phyloP scores from a whole-genome alignment of 129 eudicot species.

The Escallonia herrerae region DNA sequence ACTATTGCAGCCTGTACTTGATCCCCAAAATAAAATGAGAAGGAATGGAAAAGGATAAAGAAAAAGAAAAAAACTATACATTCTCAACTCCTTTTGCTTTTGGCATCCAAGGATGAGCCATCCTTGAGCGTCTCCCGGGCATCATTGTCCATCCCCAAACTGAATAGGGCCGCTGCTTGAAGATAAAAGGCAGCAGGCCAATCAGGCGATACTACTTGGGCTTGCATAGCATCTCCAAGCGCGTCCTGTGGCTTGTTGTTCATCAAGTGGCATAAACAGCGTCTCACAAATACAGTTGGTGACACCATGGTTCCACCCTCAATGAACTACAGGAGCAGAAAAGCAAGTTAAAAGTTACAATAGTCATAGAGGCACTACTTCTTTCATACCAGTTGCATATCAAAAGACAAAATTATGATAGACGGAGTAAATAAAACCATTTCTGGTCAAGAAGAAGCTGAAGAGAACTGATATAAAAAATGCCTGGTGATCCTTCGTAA shows the following conservation, averaged over 20 bases:
- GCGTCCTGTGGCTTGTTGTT: conserved; percentile 72
- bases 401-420: too few species aligned
- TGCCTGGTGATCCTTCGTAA: too few species aligned
- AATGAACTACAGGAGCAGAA: conserved; percentile 39
- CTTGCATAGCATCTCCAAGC: conserved; percentile 81
- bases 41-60: background rate
- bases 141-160: conserved; percentile 68
- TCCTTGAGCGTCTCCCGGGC: conserved; percentile 54
- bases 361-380: too few species aligned
- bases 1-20: background rate
- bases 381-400: too few species aligned
- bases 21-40: background rate
- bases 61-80: conserved; percentile 21
- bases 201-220: conserved; percentile 57
- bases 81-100: conserved; percentile 28
- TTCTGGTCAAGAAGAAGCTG: too few species aligned
- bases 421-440: too few species aligned
- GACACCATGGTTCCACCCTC: conserved; percentile 57
- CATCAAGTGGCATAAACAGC: conserved; percentile 65
- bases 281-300: conserved; percentile 62
- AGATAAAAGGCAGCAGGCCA: conserved; percentile 66
- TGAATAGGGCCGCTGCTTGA: conserved; percentile 63
- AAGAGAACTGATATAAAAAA: too few species aligned
- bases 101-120: conserved; percentile 52
- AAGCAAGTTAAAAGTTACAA: background rate